Conservation (phyloP, 371 early-diverging fungal species). For the Mortierella sp. region DNA sequence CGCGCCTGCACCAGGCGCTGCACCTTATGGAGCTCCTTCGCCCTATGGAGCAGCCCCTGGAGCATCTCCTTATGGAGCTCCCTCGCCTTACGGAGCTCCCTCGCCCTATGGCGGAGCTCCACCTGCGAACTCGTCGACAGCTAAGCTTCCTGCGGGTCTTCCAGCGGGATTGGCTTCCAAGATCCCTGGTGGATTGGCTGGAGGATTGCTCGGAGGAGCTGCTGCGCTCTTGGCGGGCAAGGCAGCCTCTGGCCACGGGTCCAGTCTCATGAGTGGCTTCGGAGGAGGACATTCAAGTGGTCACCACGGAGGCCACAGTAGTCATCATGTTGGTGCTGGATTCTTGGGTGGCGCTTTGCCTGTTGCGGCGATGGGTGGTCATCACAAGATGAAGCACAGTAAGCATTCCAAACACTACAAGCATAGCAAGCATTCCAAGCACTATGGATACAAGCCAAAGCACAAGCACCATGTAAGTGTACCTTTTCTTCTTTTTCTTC, state of each 20-base stretch:
- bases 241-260: neutral
- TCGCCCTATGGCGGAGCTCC: constrained; percentile 5
- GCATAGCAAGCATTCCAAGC: constrained; percentile 8
- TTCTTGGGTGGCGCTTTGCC: constrained; percentile 20
- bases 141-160: constrained; percentile 3
- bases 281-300: neutral
- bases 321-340: constrained; percentile 12
- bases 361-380: constrained; percentile 2
- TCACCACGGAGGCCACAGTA: neutral
- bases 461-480: constrained; percentile 9
- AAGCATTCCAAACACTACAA: constrained; percentile 11
- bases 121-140: neutral
- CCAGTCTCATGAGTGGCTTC: neutral
- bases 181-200: constrained; percentile 1
- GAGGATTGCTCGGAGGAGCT: constrained; percentile 21
- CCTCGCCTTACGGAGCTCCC: constrained; percentile 24
- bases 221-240: neutral
- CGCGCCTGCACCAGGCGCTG: constrained; percentile 1
- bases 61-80: constrained; percentile 19
- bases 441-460: constrained; percentile 12
- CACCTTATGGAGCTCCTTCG: neutral
- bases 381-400: constrained; percentile 7
- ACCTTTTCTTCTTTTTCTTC: neutral
- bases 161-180: neutral
- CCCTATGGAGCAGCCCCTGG: constrained; percentile 13